Percentiles rank a stretch among this genome's conserved stretches.
phyloP scores from a whole-genome alignment of 176 grass and related monocot species.

The Rhipidocladum racemiflorum region DNA sequence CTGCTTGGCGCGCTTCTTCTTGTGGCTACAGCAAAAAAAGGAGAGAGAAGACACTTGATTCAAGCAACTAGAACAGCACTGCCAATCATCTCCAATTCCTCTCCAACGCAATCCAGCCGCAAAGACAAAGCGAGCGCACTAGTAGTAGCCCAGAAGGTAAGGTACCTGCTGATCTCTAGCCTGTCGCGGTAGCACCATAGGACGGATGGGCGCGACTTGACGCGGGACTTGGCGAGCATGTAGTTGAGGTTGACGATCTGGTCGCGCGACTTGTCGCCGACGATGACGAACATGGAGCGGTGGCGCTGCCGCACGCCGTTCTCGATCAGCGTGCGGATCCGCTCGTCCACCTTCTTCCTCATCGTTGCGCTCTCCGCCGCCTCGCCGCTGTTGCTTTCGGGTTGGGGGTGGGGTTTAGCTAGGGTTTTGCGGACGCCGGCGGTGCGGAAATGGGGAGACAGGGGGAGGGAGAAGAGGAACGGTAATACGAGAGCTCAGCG shows the following conservation, averaged over 20 bases:
- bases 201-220: conserved; percentile 70
- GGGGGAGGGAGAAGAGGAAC: background rate
- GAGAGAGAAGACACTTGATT: background rate
- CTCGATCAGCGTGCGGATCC: conserved; percentile 86
- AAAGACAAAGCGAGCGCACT: background rate
- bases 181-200: conserved; percentile 95
- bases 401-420: conserved; percentile 12
- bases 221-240: conserved; percentile 75
- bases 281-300: conserved; percentile 58
- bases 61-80: background rate
- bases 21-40: conserved; percentile 45
- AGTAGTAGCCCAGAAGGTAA: background rate
- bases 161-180: conserved; percentile 90
- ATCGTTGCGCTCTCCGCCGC: conserved; percentile 29
- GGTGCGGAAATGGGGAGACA: background rate
- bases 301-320: conserved; percentile 73
- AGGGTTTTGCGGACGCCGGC: conserved; percentile 30
- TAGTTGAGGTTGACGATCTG: conserved; percentile 92
- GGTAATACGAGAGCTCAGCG: background rate
- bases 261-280: conserved; percentile 90
- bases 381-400: background rate
- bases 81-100: background rate
- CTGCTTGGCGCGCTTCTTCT: conserved; percentile 91
- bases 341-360: conserved; percentile 97
- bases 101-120: background rate